Evolutionary conservation across 495 filamentous ascomycete species (phyloP).

Genomic region (Hypomontagnella submonticulosa): DNA sequence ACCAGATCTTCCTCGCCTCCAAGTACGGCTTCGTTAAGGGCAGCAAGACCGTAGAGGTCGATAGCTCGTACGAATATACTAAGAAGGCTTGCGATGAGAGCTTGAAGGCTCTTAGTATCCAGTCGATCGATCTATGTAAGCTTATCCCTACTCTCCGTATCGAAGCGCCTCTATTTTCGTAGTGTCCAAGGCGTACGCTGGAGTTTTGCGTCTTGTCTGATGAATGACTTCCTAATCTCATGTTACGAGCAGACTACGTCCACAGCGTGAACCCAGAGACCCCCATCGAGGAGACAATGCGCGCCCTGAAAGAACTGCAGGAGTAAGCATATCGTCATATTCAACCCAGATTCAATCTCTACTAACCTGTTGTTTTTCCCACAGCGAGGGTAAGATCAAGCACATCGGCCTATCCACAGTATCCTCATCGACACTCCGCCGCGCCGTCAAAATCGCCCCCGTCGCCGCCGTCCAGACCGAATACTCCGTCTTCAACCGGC

Average conservation of each 20-base stretch:
- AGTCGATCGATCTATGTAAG: conserved; percentile 61
- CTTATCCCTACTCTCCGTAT: neutral
- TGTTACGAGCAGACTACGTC: conserved; percentile 48
- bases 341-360: too few species aligned
- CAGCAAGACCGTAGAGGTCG: conserved; percentile 32
- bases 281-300: conserved; percentile 62
- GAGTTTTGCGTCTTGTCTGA: neutral
- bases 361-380: neutral
- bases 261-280: conserved; percentile 50
- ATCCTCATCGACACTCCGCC: conserved; percentile 54
- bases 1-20: conserved; percentile 66
- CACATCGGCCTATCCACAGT: conserved; percentile 60
- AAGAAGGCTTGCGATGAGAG: conserved; percentile 58
- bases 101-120: conserved; percentile 54
- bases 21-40: conserved; percentile 61
- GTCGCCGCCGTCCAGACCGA: conserved; percentile 72
- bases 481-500: conserved; percentile 68
- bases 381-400: conserved; percentile 60
- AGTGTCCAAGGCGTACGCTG: too few species aligned
- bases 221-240: conserved; percentile 48
- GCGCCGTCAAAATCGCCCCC: conserved; percentile 52
- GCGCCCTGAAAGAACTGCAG: conserved; percentile 61
- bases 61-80: conserved; percentile 59
- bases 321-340: conserved; percentile 51
- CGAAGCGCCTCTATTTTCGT: too few species aligned